Base-by-base conservation (phyloP, 164 flowering plant species). In the Stephania japonica region DNA sequence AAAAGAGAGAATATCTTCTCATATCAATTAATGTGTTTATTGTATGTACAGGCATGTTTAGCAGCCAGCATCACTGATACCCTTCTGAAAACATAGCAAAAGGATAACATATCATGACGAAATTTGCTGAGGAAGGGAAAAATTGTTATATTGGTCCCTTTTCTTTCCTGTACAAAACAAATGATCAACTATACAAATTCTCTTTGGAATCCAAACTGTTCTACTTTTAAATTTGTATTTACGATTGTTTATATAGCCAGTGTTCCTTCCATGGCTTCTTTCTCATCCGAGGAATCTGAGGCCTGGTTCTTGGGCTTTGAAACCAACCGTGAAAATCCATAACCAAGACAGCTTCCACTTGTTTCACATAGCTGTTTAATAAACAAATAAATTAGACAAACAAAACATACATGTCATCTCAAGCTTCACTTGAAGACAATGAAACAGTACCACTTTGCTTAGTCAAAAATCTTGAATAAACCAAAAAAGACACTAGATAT, bases 271-370 rank as follows among this genome's bases (percentile, higher is more conserved):
- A 69, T 67, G 63, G 88, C 64, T 80, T 87, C 85, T 76, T 80
- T 84, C 12, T 92, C 99, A 73, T 93, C 98, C 16, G 86, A 79
- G 19, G 92, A 77, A 67, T 90, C 99, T 0, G 87, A 50, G 13
- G 77, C 47, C 64, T 79, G 89, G 62, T 80, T 21, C 80, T 90
- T 92, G 73, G 98, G 78, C 83, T 86, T 92, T 68, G 72, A 84
- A 87, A 81, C 83, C 14, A 85, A 70, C 32, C 89, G 81, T 24
- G 94, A 87, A 78, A 82, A 93, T 66, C 98, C 98, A 72, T 93
- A 96, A 47, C 99, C 99, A 70, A 96, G 97, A 25, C 95, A 93
- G 75, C 97, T 91, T 78, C 99, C 99, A 62, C 87, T 92, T 11
- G 88, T 71, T 84, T 93, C 91, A 81, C 93, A 89, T 25, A 96